These are phyloP conservation scores for Phoenix dactylifera DNA, from an alignment of 176 grass and related monocot species.

Conservation along the genomic window DNA sequence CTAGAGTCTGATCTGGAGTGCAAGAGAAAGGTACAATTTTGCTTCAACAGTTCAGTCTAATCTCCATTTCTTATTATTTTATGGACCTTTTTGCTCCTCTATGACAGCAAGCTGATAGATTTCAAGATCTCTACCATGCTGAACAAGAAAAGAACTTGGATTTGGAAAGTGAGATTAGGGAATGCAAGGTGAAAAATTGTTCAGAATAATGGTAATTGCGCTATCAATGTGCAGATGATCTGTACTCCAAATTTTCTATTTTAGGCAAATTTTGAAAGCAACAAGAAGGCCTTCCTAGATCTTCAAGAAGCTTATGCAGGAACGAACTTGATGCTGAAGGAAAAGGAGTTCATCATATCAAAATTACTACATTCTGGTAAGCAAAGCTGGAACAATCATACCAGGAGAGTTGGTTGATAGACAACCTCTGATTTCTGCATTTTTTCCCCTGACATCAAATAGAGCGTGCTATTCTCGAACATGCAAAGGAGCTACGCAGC, in stretches of 20 bases:
- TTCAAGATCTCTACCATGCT: conserved; percentile 38
- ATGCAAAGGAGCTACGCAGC: conserved; percentile 43
- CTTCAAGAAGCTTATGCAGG: conserved; percentile 46
- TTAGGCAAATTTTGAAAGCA: conserved; percentile 54
- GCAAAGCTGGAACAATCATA: background rate
- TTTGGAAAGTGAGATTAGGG: conserved; percentile 49
- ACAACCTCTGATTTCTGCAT: conserved; percentile 7
- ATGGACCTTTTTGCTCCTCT: background rate
- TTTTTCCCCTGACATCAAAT: conserved; percentile 12
- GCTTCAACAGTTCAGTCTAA: background rate
- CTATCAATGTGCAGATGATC: background rate
- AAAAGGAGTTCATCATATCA: conserved; percentile 82
- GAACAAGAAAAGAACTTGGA: conserved; percentile 51
- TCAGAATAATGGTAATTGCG: conserved; percentile 12
- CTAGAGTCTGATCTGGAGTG: conserved; percentile 46
- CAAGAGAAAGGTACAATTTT: conserved; percentile 46
- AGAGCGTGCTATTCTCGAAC: conserved; percentile 48
- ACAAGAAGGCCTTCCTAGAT: conserved; percentile 33
- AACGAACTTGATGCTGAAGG: conserved; percentile 29
- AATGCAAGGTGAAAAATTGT: conserved; percentile 49
- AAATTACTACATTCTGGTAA: conserved; percentile 54
- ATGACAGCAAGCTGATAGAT: conserved; percentile 52
- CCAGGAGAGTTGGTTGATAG: conserved; percentile 1
- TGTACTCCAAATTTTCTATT: too few relatives aligned
- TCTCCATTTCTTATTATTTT: conserved; percentile 1